Evolutionary conservation across 371 early-diverging fungal species (phyloP).

Genomic region (Mucor plumbeus): DNA sequence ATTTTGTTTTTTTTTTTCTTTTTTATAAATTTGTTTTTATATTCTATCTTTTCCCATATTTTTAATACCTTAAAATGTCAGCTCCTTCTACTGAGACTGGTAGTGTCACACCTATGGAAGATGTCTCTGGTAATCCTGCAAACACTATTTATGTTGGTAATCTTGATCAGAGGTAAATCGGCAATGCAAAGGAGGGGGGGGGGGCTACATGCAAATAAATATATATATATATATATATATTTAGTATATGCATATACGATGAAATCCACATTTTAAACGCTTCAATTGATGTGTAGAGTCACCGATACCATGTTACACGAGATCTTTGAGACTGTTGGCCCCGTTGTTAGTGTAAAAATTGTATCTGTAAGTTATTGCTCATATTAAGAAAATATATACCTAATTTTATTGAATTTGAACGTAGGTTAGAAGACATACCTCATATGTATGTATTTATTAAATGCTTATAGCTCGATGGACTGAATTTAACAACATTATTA

Average conservation of each 20-base stretch:
- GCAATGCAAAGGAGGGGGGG: background rate
- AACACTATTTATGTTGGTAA: constrained; percentile 83
- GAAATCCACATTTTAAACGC: background rate
- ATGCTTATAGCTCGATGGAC: background rate
- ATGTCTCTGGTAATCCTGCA: constrained; percentile 24
- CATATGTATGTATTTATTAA: constrained; percentile 20
- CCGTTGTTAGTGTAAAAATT: constrained; percentile 78
- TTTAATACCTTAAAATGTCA: constrained; percentile 14
- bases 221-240: no score
- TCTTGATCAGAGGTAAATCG: constrained; percentile 73
- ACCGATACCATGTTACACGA: constrained; percentile 79
- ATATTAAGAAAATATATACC: background rate
- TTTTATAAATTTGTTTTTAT: background rate
- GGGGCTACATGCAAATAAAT: no score
- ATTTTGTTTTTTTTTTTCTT: constrained; percentile 11
- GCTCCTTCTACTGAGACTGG: constrained; percentile 5
- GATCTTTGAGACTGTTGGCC: constrained; percentile 75
- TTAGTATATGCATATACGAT: background rate
- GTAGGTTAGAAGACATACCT: constrained; percentile 30
- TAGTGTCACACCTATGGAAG: constrained; percentile 11
- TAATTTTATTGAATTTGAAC: background rate
- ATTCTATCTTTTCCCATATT: background rate
- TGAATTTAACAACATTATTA: background rate
- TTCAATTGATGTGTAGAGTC: constrained; percentile 38
- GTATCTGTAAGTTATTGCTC: constrained; percentile 63